Conservation (phyloP, 306 rosid species). For the Glycine soja region DNA sequence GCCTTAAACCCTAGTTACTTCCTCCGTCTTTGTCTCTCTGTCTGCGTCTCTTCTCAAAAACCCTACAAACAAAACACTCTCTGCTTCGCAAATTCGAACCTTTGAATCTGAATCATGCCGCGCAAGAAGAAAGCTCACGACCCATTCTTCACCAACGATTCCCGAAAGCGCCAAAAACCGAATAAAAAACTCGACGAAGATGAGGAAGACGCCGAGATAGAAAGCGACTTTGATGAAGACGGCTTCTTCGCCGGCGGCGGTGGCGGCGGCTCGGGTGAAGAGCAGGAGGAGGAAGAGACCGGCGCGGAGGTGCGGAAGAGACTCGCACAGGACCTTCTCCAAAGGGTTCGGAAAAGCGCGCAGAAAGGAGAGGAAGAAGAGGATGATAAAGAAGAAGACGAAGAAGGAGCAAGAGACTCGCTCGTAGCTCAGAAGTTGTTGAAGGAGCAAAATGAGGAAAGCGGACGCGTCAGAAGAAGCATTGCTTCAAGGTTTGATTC, state of each 20-base stretch:
- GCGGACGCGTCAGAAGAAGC: slow-evolving; percentile 76
- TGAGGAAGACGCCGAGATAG: slow-evolving; percentile 60
- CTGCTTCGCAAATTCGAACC: not conserved
- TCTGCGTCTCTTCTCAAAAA: slow-evolving; percentile 37
- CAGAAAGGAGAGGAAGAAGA: slow-evolving; percentile 49
- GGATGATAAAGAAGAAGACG: slow-evolving; percentile 47
- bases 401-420: slow-evolving; percentile 72
- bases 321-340: slow-evolving; percentile 61
- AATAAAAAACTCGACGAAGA: slow-evolving; percentile 34
- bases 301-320: slow-evolving; percentile 76
- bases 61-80: slow-evolving; percentile 21
- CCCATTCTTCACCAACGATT: slow-evolving; percentile 65
- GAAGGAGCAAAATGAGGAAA: slow-evolving; percentile 85
- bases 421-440: slow-evolving; percentile 70
- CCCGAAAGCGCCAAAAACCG: slow-evolving; percentile 66
- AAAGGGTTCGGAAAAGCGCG: slow-evolving; percentile 50
- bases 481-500: slow-evolving; percentile 72
- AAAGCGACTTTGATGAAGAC: slow-evolving; percentile 70
- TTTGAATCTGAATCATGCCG: slow-evolving; percentile 52
- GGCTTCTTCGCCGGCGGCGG: slow-evolving; percentile 44
- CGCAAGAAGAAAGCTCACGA: slow-evolving; percentile 62
- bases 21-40: not conserved
- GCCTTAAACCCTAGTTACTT: slow-evolving; percentile 39
- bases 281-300: slow-evolving; percentile 60
- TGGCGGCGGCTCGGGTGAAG: slow-evolving; percentile 21